Base-by-base conservation (phyloP, 768 basidiomycete genomes). In the Gyrodon lividus region DNA sequence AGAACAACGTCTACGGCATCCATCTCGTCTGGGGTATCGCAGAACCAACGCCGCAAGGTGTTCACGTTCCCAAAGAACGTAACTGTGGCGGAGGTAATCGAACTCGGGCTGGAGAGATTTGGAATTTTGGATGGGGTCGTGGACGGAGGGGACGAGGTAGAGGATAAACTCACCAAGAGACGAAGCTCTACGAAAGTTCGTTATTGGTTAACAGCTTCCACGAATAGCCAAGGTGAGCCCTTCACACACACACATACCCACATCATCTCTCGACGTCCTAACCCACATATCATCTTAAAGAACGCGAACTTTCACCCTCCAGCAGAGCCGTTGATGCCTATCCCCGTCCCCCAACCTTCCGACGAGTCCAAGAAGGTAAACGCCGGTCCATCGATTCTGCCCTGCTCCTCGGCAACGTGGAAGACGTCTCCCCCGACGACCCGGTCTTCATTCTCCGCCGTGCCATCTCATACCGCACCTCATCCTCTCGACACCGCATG, bases 71-170 rank as follows among this genome's bases (percentile, higher is more conserved):
- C 96, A 1, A 89, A 92, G 70, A 98, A 97, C 61, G 86, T 89
- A 31, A 98, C 92, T 0, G 97, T 98, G 3, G 92, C 94, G 0
- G 97, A 99, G 69, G 94, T 95, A 13, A 92, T 97, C 34, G 97
- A 99, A 68, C 75, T 90, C 33, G 89, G 87, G 5, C 66, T 99
- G 56, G 97, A 98, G 63, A 73, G 93, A 51, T 98, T 98, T 63
- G 97, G 97, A 2, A 97, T 99, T 50, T 74, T 82, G 31, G 96
- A 97, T 34, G 97, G 95, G n/a, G 93, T 99, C 2, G 96, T 98
- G 2, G 95, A 98, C 67, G 97, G 97, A 2, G 97, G 97, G 1
- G 97, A 99, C 67, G 96, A 98, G 62, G 82, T 99, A 1, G 97
- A 99, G 69, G 96, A 98, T 65, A 94, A 96, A 66, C 74, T 85